Conservation (phyloP, 768 basidiomycete species). For the Psilocybe tampanensis region DNA sequence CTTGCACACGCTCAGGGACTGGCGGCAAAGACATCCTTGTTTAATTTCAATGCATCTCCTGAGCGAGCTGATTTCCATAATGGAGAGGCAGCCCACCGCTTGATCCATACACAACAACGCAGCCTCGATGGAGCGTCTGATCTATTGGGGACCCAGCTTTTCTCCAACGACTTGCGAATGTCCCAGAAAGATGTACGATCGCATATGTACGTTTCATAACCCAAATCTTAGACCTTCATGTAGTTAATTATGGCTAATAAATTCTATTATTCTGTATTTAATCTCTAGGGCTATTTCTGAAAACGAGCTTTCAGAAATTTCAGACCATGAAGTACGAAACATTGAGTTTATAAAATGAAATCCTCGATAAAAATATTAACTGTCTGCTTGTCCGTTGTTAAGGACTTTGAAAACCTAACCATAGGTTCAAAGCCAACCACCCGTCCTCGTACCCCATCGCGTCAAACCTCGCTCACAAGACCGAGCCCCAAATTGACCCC, state of each 20-base stretch:
- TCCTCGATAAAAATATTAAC: neutral
- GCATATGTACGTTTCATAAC: constrained; percentile 13
- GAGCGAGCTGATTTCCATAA: neutral
- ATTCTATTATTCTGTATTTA: neutral
- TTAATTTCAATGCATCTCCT: neutral
- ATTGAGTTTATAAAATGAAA: neutral
- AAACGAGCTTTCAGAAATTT: neutral
- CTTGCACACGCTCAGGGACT: constrained; percentile 26
- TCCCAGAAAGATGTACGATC: neutral
- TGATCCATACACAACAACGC: neutral
- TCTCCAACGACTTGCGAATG: constrained; percentile 5
- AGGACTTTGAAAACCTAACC: too few species aligned
- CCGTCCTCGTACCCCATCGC: too few species aligned
- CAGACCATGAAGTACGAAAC: neutral
- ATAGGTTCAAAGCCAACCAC: too few species aligned
- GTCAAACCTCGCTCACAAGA: too few species aligned
- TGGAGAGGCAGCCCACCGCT: neutral
- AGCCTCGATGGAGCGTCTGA: neutral
- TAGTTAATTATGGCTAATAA: constrained; percentile 2
- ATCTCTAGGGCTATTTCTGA: neutral
- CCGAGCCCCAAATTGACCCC: neutral
- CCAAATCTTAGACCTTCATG: neutral
- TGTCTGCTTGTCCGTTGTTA: neutral
- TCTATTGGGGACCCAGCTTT: neutral
- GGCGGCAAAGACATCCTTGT: neutral